A percentile compares a stretch with the other conserved stretches of the same genome.
These are phyloP conservation scores for Allomyces macrogynus DNA, from an alignment of 192 early-diverging fungal species.

Conservation along the genomic window DNA sequence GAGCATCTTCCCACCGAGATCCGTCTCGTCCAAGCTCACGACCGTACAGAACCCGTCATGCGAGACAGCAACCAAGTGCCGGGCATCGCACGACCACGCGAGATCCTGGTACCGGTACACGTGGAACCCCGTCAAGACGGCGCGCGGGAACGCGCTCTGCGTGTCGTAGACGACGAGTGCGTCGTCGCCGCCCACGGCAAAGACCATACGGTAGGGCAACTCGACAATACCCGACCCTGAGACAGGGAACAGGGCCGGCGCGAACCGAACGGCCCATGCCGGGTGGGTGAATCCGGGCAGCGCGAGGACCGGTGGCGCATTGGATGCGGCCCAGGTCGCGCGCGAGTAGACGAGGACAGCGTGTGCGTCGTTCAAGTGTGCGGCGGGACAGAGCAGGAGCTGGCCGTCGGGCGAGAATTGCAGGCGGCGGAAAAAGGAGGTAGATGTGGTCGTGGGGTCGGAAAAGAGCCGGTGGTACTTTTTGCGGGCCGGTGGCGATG, in stretches of 20 bases:
- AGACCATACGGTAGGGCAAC: slow-evolving; percentile 54
- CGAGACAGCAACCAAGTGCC: slow-evolving; percentile 49
- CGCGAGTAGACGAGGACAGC: slow-evolving; percentile 1
- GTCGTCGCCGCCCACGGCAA: slow-evolving; percentile 71
- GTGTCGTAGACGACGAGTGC: slow-evolving; percentile 75
- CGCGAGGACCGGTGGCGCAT: slow-evolving; percentile 10
- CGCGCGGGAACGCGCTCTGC: slow-evolving; percentile 44
- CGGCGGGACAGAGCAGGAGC: slow-evolving; percentile 60
- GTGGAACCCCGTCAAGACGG: slow-evolving; percentile 56
- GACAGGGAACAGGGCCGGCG: slow-evolving; percentile 13
- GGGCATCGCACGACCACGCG: slow-evolving; percentile 62
- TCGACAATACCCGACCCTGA: slow-evolving; percentile 2
- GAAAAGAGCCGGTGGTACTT: background rate
- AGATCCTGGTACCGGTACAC: slow-evolving; percentile 71
- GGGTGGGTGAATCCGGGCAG: slow-evolving; percentile 55
- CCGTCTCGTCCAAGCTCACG: slow-evolving; percentile 33
- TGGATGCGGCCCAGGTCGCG: slow-evolving; percentile 5
- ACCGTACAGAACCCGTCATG: slow-evolving; percentile 76
- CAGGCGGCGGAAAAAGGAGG: slow-evolving; percentile 76
- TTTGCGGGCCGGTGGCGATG: too few relatives aligned
- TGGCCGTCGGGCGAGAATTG: slow-evolving; percentile 75
- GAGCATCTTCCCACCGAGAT: too few relatives aligned
- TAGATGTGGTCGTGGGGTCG: background rate
- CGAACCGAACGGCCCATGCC: slow-evolving; percentile 56
- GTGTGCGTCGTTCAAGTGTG: slow-evolving; percentile 25